Percentiles rank a stretch among this genome's conserved stretches.
Conservation (phyloP, 306 rosid species). For the Hippophae tibetana region DNA sequence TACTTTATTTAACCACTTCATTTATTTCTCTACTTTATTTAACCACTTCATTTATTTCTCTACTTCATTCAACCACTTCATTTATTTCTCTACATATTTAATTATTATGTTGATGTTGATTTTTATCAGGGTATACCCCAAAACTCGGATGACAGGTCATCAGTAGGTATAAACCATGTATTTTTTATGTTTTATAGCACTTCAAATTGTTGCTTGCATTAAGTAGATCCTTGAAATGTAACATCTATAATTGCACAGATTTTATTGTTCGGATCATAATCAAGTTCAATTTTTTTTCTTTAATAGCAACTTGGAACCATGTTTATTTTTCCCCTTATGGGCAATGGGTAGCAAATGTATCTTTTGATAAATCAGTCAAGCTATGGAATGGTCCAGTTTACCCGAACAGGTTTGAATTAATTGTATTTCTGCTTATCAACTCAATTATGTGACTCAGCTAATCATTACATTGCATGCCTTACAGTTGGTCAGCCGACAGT, state of each 20-base stretch:
- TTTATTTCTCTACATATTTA: constrained; percentile 7
- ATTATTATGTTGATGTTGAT: not conserved
- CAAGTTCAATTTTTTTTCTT: constrained; percentile 12
- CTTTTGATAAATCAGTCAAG: constrained; percentile 91
- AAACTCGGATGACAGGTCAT: constrained; percentile 92
- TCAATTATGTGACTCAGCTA: constrained; percentile 12
- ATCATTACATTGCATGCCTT: constrained; percentile 14
- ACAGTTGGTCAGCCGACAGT: constrained; percentile 98
- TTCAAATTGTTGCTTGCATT: not conserved
- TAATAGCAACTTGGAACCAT: constrained; percentile 69
- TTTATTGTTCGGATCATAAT: constrained; percentile 13
- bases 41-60: too few relatives aligned
- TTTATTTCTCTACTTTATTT: too few relatives aligned
- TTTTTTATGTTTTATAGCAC: too few relatives aligned
- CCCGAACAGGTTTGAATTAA: constrained; percentile 65
- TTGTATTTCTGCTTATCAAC: not conserved
- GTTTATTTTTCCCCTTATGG: constrained; percentile 96
- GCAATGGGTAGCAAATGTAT: constrained; percentile 94
- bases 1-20: too few relatives aligned
- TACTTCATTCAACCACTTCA: too few relatives aligned
- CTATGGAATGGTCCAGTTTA: constrained; percentile 80
- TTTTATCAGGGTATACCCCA: constrained; percentile 22
- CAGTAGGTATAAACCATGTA: constrained; percentile 49
- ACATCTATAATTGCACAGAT: not conserved
- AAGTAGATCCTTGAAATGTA: not conserved